Conservation (phyloP, 2,329 filamentous ascomycete species). For the Geoglossum cookeanum region DNA sequence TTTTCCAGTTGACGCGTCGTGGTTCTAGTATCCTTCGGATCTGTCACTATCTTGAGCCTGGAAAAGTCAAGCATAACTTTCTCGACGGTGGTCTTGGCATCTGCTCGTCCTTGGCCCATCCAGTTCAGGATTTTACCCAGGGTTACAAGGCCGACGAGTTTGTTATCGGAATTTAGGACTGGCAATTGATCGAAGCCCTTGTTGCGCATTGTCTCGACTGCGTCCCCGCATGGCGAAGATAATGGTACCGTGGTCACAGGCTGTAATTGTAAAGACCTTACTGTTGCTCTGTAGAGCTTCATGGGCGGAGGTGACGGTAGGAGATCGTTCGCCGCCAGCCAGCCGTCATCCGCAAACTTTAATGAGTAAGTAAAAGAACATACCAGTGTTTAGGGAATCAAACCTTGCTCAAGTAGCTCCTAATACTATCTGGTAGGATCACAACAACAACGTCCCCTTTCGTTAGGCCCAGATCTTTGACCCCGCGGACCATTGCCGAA, state of each 20-base stretch:
- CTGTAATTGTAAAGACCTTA: slow-evolving; percentile 71
- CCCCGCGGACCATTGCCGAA: slow-evolving; percentile 57
- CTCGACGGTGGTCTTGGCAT: slow-evolving; percentile 50
- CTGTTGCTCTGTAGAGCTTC: slow-evolving; percentile 48
- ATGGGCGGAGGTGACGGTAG: slow-evolving; percentile 29
- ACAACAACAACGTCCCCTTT: slow-evolving; percentile 83
- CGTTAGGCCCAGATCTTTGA: slow-evolving; percentile 55
- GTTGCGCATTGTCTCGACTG: slow-evolving; percentile 95
- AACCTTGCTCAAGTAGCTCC: slow-evolving; percentile 85
- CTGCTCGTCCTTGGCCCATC: slow-evolving; percentile 67
- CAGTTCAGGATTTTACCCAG: slow-evolving; percentile 86
- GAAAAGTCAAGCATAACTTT: slow-evolving; percentile 96
- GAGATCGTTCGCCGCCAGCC: slow-evolving; percentile 91
- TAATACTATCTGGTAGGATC: slow-evolving; percentile 83
- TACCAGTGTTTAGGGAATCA: slow-evolving; percentile 2
- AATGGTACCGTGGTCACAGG: slow-evolving; percentile 72
- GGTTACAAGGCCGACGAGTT: slow-evolving; percentile 80
- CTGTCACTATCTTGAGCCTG: slow-evolving; percentile 78
- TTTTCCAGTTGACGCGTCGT: background rate
- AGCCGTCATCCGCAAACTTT: slow-evolving; percentile 89
- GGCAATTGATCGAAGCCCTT: slow-evolving; percentile 96
- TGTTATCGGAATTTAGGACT: slow-evolving; percentile 51
- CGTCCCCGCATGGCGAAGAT: slow-evolving; percentile 56
- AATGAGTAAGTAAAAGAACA: slow-evolving; percentile 5
- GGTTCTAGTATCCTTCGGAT: slow-evolving; percentile 46